These are phyloP conservation scores for Parachlorella kessleri DNA, from an alignment of 139 green algal genomes.

Conservation along the genomic window DNA sequence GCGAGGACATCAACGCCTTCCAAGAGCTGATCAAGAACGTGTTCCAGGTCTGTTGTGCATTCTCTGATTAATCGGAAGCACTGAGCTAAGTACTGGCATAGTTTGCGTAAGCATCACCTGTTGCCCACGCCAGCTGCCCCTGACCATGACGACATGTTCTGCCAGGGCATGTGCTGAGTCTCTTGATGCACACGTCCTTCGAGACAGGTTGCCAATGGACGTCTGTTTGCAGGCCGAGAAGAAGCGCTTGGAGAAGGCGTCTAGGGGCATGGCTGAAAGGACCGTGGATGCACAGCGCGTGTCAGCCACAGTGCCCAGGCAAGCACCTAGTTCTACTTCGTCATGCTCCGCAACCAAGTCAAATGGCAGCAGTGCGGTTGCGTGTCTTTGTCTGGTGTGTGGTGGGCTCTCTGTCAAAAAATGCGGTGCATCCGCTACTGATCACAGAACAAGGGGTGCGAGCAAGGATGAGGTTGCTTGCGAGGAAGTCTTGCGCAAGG, in stretches of 20 bases:
- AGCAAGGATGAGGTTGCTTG: no score
- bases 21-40: slow-evolving; percentile 72
- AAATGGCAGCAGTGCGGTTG: background rate
- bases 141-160: no score
- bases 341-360: background rate
- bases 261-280: slow-evolving; percentile 67
- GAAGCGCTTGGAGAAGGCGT: slow-evolving; percentile 38
- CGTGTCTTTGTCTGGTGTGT: background rate
- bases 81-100: no score
- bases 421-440: background rate
- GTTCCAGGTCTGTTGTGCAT: no score
- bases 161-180: no score
- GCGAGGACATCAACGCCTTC: slow-evolving; percentile 67
- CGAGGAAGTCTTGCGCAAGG: no score
- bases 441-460: background rate
- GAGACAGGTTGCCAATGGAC: no score
- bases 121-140: no score
- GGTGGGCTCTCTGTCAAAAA: background rate
- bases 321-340: background rate
- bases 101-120: no score
- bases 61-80: no score
- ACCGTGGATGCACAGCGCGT: slow-evolving; percentile 89
- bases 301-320: slow-evolving; percentile 67
- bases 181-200: no score
- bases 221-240: slow-evolving; percentile 68